These are phyloP conservation scores for Malassezia japonica DNA, from an alignment of 1,284 basidiomycete genomes.

Conservation along the genomic window DNA sequence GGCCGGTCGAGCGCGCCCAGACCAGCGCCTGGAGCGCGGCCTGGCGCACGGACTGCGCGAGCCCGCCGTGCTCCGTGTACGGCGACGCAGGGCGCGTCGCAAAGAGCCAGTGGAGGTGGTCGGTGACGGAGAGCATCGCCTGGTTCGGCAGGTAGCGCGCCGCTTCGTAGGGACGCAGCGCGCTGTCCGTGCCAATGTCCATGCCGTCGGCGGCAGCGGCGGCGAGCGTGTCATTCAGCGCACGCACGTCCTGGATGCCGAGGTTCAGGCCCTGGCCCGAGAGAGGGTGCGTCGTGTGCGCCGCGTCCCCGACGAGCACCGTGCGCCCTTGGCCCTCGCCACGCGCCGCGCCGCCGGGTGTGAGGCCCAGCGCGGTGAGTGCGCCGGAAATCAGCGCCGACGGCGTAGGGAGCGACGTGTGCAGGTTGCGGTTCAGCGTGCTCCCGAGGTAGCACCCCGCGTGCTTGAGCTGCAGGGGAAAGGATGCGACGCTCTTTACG, in stretches of 20 bases:
- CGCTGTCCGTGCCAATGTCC: slow-evolving; percentile 37
- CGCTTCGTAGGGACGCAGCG: slow-evolving; percentile 29
- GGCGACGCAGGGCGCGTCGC: slow-evolving; percentile 24
- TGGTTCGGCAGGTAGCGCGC: slow-evolving; percentile 43
- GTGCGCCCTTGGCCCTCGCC: slow-evolving; percentile 57
- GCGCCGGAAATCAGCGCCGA: slow-evolving; percentile 24
- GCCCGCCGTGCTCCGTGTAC: neutral
- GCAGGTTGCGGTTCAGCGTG: slow-evolving; percentile 21
- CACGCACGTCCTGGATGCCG: slow-evolving; percentile 67
- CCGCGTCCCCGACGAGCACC: slow-evolving; percentile 87
- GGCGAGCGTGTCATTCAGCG: slow-evolving; percentile 21
- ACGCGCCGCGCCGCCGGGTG: slow-evolving; percentile 27
- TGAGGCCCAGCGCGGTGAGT: slow-evolving; percentile 24
- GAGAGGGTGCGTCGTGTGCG: slow-evolving; percentile 90
- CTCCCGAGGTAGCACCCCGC: slow-evolving; percentile 73
- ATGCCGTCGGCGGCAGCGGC: slow-evolving; percentile 26
- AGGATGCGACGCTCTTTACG: slow-evolving; percentile 69
- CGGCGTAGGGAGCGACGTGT: slow-evolving; percentile 12
- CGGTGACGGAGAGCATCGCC: slow-evolving; percentile 38
- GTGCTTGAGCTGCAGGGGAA: slow-evolving; percentile 80
- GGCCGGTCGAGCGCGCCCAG: slow-evolving; percentile 41
- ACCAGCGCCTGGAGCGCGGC: slow-evolving; percentile 21
- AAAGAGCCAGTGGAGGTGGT: slow-evolving; percentile 44
- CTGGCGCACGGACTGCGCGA: slow-evolving; percentile 19
- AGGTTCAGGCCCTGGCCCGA: slow-evolving; percentile 93